Conservation (phyloP, 139 green algal species). For the Tetratostichococcus sp. region DNA sequence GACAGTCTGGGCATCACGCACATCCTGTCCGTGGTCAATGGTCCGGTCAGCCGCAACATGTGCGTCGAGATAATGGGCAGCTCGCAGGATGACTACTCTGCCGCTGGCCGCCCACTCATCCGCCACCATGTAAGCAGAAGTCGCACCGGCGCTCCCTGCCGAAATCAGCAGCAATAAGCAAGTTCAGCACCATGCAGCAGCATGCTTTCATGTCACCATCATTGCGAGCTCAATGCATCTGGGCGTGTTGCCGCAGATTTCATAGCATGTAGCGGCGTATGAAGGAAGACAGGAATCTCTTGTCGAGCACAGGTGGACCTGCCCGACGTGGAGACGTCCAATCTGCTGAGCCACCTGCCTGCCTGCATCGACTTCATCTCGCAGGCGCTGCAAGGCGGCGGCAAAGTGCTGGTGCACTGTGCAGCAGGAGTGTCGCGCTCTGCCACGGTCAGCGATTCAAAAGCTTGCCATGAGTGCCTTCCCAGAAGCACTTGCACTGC, state of each 20-base stretch:
- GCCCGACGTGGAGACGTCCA: neutral
- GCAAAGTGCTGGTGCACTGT: conserved; percentile 17
- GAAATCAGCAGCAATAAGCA: no score
- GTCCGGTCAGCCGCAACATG: neutral
- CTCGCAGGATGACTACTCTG: no score
- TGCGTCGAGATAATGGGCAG: neutral
- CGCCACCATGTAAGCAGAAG: neutral
- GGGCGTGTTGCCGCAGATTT: no score
- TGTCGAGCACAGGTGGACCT: neutral
- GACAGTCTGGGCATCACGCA: neutral
- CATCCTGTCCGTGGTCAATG: neutral
- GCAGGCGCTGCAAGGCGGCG: neutral
- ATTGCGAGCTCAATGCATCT: no score
- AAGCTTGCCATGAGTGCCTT: neutral
- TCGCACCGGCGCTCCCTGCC: no score
- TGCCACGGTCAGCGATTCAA: neutral
- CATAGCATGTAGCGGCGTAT: no score
- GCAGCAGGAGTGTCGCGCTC: conserved; percentile 10
- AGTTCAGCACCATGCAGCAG: no score
- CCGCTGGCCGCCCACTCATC: neutral
- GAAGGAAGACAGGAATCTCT: no score
- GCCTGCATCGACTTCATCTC: conserved; percentile 3
- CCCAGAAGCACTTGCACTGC: no score
- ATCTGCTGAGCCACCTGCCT: neutral
- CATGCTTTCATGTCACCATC: no score